Conservation (phyloP, 495 filamentous ascomycete genomes). For the Staphylotrichum longicolle region DNA sequence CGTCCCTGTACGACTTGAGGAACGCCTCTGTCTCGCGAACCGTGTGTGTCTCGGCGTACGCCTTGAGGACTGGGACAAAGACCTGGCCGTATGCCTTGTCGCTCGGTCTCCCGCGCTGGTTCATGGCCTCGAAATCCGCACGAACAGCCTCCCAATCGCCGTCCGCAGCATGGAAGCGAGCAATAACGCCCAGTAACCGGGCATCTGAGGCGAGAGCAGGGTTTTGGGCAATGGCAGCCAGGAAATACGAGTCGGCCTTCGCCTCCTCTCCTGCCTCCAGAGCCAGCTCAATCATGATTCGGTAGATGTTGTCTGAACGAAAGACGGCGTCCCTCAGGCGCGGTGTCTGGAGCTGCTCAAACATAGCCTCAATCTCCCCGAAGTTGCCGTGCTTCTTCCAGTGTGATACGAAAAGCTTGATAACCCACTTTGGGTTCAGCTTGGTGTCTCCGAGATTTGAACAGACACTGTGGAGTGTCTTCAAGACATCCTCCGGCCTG, state of each 20-base stretch:
- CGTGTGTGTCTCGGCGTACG: conserved; percentile 41
- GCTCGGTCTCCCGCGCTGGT: conserved; percentile 9
- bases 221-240: conserved; percentile 20
- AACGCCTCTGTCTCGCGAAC: conserved; percentile 45
- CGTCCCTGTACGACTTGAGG: conserved; percentile 35
- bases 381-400: conserved; percentile 34
- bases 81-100: conserved; percentile 28
- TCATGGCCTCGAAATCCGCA: conserved; percentile 38
- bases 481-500: conserved; percentile 30
- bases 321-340: conserved; percentile 24
- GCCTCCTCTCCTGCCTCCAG: conserved; percentile 36
- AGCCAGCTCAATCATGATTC: conserved; percentile 42
- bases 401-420: conserved; percentile 32
- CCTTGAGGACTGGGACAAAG: conserved; percentile 47
- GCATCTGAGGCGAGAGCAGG: conserved; percentile 30
- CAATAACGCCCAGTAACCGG: conserved; percentile 39
- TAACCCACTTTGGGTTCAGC: conserved; percentile 36
- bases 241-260: conserved; percentile 33
- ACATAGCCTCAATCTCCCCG: conserved; percentile 27
- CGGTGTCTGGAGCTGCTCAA: conserved; percentile 25
- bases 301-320: conserved; percentile 33
- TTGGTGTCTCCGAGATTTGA: conserved; percentile 12
- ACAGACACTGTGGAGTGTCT: conserved; percentile 27
- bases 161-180: conserved; percentile 38
- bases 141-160: conserved; percentile 49